Evolutionary conservation across 2,329 filamentous ascomycete genomes (phyloP), one percentile per base, ranked within the genome.

Genomic region (Pseudogymnoascus sp.): DNA sequence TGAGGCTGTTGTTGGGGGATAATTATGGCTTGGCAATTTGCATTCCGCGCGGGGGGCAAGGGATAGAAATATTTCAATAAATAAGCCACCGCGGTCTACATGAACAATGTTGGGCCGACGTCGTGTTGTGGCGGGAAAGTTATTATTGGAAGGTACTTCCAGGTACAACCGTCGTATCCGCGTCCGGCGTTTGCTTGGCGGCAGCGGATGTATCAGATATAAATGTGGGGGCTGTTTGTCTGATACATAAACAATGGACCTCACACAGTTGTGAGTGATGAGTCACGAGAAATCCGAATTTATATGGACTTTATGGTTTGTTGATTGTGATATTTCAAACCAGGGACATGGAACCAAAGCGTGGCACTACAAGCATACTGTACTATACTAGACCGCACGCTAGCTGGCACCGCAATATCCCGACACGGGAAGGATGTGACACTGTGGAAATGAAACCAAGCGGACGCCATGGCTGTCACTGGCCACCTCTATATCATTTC

Each of bases 91-190:
- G n/a, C 45, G 9, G 26, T 52, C n/a, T 18, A 30, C 30, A 19
- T 18, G 23, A 52, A 26, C 41, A 52, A 52, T 30, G 41, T 52
- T 52, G 41, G 41, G 41, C 41, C 23, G 41, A 15, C 19, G 23
- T 28, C 41, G 41, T 52, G 45, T 30, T 52, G 45, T 52, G 26
- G 45, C 45, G 45, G 45, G 45, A 52, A 19, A 45, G 10, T 52
- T 52, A 52, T 52, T 52, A 52, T 52, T 52, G 45, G 45, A 52
- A 52, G 45, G 45, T 52, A 52, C 45, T 30, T 52, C 5, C 45
- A 52, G 45, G 45, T 52, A 52, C 45, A 52, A 52, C 26, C 9
- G 15, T 52, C 45, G 26, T 52, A 52, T 30, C 45, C 45, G 45
- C 45, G 45, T 52, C 26, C 26, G 15, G 45, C 26, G 45, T 52